Evolutionary conservation across 2,329 filamentous ascomycete genomes (phyloP), one percentile per base, ranked within the genome.

Genomic region (Arthrocladium fulminans): DNA sequence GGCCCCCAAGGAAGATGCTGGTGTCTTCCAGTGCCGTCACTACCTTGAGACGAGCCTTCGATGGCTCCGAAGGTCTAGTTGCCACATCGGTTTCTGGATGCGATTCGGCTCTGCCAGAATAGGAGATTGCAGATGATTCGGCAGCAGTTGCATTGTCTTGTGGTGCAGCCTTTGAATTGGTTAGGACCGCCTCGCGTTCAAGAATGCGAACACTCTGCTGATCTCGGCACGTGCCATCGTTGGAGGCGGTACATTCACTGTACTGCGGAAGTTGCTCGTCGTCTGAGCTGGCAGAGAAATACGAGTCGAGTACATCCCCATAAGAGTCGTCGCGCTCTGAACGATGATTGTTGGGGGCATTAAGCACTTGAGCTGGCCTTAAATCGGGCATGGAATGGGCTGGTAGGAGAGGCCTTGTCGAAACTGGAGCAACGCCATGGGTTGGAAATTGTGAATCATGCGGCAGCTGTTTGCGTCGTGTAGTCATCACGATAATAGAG

Each of bases 1-100:
- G 69, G 0, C 82, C 81, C 2, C 79, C 77, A 1, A 81, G 79
- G 51, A 84, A 79, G 60, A 84, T 78, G 29, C 77, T 72, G 0
- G 79, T 80, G 57, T 84, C 80, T 15, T 61, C 60, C 40, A 64
- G 66, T 42, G 63, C 64, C 43, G 66, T 65, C 49, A 62, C 52
- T 22, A 54, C 52, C 38, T 56, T 57, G 7, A 8, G 8, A 3
- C 29, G 25, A 15, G 42, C 27, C 22, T 34, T 30, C 8, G 42
- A 32, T 24, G 39, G 27, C 2, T 24, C 12, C 10, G 17, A n/a
- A 8, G 25, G 20, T 43, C 13, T 15, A 25, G 3, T 13, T 30
- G n/a, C 22, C 20, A 7, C 24, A 13, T 34, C 29, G 17, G 10
- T 15, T 32, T 13, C 42, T 15, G 9, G 12, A 19, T 17, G 13